Evolutionary conservation across 768 basidiomycete species (phyloP), one percentile per base, ranked within the genome.

Genomic region (Pleurotus salmoneostramineus): DNA sequence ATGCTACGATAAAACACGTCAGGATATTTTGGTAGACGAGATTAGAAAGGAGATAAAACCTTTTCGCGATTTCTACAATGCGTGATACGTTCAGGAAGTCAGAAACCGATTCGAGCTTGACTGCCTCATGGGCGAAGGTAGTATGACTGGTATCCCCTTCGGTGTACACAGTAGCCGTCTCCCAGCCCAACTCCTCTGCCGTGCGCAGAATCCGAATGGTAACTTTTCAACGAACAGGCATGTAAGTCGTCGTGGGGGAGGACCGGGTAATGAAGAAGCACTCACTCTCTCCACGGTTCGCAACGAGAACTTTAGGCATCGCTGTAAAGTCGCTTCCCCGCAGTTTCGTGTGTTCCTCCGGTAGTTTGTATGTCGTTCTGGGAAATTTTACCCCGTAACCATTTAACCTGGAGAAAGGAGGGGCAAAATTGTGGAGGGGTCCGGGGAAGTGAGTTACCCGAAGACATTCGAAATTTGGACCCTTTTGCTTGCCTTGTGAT

Each of bases 141-240:
- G 89, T 85, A 64, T 87, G 77, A 71, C 94, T 89, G 64, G 88
- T 88, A 68, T 93, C 91, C 56, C 87, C 84, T 63, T 91, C 87
- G 1, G 87, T 93, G 76, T 90, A 95, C 67, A 94, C 85, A 8
- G 93, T 89, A 45, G 93, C 92, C 34, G 91, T 93, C 63, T 83
- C 80, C 91, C 94, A 93, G 45, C 88, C 91, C 47, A 94, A 78
- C 66, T 93, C 90, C 63, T 88, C 85, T 14, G 93, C 89, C 1
- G 91, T 88, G 62, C 91, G 84, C 75, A 95, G 87, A 44, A 95
- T 85, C 64, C 93, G 87, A 62, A 95, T 84, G n/a, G 93, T 93
- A 70, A 95, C 95, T 86, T 33, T 49, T 17, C 32, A 37, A 34
- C 33, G 32, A n/a, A 3, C 6, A 14, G 34, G 14, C 36, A 31